Percentiles rank a stretch among this genome's conserved stretches.
Evolutionary conservation across 441 rosid species (phyloP).

Genomic region (Theobroma grandiflorum): DNA sequence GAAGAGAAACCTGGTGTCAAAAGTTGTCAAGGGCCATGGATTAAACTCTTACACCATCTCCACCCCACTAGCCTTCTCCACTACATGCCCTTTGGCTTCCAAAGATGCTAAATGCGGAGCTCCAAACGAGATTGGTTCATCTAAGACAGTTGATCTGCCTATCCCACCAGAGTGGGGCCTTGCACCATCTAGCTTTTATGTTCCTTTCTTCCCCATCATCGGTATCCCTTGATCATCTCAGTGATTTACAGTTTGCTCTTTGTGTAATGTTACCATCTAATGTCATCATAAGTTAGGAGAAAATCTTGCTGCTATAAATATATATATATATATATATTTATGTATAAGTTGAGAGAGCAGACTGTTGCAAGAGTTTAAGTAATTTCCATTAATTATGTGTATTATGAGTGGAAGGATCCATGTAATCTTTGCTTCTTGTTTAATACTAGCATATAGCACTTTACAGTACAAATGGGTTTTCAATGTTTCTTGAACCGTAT

Average conservation of each 20-base stretch:
- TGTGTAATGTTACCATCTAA: not conserved
- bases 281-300: not conserved
- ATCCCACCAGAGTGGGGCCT: constrained; percentile 90
- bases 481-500: not conserved
- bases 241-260: not conserved
- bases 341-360: not conserved
- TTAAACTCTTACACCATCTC: constrained; percentile 51
- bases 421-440: constrained; percentile 12
- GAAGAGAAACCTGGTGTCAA: constrained; percentile 49
- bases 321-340: not conserved
- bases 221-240: constrained; percentile 67
- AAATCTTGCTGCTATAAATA: not conserved
- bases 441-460: constrained; percentile 20
- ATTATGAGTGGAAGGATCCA: not conserved
- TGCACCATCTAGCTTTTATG: constrained; percentile 82
- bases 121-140: constrained; percentile 40
- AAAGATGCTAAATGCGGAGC: constrained; percentile 33
- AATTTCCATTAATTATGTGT: constrained; percentile 17
- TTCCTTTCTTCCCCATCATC: constrained; percentile 83
- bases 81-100: constrained; percentile 47
- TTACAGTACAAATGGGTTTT: not conserved
- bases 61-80: constrained; percentile 69
- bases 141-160: constrained; percentile 81
- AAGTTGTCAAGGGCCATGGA: constrained; percentile 41
- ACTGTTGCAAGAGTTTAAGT: not conserved